Percentiles rank a stretch among this genome's conserved stretches.
phyloP scores from a whole-genome alignment of 129 eudicot genomes.

The Centella asiatica region DNA sequence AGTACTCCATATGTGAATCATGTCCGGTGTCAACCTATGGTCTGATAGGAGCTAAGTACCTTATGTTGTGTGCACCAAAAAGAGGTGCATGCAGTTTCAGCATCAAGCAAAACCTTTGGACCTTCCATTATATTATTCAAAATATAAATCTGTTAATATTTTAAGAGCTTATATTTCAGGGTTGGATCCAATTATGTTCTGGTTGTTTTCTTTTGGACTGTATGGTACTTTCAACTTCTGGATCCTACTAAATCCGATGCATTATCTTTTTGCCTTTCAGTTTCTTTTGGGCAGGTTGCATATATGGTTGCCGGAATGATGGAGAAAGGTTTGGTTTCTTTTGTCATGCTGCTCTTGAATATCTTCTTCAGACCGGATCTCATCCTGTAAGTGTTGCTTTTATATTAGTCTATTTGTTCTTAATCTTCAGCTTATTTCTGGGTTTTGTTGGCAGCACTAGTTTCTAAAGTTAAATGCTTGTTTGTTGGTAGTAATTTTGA shows the following conservation, averaged over 20 bases:
- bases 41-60: too few relatives aligned
- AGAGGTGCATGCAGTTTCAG: too few relatives aligned
- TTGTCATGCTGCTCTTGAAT: conserved; percentile 97
- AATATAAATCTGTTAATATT: too few relatives aligned
- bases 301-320: conserved; percentile 81
- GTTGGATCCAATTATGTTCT: too few relatives aligned
- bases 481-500: background rate
- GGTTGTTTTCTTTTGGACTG: background rate
- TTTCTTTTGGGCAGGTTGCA: conserved; percentile 68
- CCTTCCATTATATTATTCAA: too few relatives aligned
- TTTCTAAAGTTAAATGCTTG: background rate
- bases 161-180: too few relatives aligned
- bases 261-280: conserved; percentile 28
- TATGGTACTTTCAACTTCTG: background rate
- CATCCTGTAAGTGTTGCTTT: conserved; percentile 74
- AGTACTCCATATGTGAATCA: too few relatives aligned
- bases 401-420: background rate
- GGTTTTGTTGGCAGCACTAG: background rate
- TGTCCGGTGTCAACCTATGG: too few relatives aligned
- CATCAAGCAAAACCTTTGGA: too few relatives aligned
- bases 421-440: background rate
- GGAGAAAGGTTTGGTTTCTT: conserved; percentile 96
- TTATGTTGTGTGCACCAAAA: too few relatives aligned
- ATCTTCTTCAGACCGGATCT: conserved; percentile 87
- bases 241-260: background rate